Conservation (phyloP, 768 basidiomycete species). For the Fistulinella prunicolor region DNA sequence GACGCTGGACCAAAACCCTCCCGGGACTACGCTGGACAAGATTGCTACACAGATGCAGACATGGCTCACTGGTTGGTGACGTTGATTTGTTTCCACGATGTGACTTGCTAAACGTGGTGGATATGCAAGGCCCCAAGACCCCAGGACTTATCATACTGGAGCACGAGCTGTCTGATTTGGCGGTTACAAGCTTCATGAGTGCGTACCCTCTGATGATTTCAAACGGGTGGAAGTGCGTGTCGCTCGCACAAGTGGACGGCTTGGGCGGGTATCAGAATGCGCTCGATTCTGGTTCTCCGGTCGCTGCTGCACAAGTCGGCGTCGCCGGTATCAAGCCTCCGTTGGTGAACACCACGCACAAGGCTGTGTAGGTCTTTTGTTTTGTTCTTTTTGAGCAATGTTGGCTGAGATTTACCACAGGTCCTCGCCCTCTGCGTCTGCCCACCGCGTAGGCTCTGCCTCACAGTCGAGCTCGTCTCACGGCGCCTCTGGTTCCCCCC, state of each 20-base stretch:
- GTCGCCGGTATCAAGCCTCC: constrained; percentile 17
- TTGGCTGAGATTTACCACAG: constrained; percentile 7
- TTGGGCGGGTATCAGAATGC: constrained; percentile 49
- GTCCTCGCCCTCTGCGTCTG: not conserved
- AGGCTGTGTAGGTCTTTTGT: constrained; percentile 5
- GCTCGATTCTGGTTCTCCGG: constrained; percentile 27
- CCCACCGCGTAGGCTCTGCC: not conserved
- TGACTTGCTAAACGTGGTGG: constrained; percentile 1
- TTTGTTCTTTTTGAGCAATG: not conserved
- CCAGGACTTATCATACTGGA: constrained; percentile 83
- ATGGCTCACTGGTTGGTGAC: constrained; percentile 52
- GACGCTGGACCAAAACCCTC: constrained; percentile 46
- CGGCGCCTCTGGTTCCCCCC: constrained; percentile 19
- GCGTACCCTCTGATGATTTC: constrained; percentile 60
- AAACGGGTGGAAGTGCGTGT: constrained; percentile 70
- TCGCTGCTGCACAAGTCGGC: constrained; percentile 22
- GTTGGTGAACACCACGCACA: constrained; percentile 6
- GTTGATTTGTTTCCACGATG: not conserved
- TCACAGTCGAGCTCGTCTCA: constrained; percentile 12
- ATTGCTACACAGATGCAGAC: constrained; percentile 49
- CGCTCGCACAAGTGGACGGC: constrained; percentile 46
- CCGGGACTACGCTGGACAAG: constrained; percentile 41
- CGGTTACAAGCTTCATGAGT: constrained; percentile 65
- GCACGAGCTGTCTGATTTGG: constrained; percentile 67
- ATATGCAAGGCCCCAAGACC: constrained; percentile 59